Percentiles rank a stretch among this genome's conserved stretches.
Evolutionary conservation across 257 asterid species (phyloP).

Genomic region (Agastache rugosa): DNA sequence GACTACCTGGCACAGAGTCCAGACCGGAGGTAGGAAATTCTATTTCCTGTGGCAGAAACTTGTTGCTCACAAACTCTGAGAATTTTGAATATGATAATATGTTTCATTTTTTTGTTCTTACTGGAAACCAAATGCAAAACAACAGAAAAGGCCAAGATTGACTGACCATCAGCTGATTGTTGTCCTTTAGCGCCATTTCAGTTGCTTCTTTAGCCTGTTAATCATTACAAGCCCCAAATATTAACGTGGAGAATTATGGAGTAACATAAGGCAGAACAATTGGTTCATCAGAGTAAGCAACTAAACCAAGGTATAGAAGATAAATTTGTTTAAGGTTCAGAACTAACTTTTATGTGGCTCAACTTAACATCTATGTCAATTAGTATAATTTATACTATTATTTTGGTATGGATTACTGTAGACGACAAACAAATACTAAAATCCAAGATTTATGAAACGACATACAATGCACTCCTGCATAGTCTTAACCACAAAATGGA

Average conservation of each 20-base stretch:
- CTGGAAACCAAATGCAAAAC: constrained; percentile 14
- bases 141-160: constrained; percentile 15
- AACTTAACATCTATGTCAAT: too few relatives aligned
- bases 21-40: constrained; percentile 94
- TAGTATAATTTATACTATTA: too few relatives aligned
- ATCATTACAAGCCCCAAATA: constrained; percentile 22
- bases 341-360: too few relatives aligned
- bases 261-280: too few relatives aligned
- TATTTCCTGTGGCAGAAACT: constrained; percentile 92
- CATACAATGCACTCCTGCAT: too few relatives aligned
- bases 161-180: constrained; percentile 82
- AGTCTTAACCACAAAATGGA: not conserved
- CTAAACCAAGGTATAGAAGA: too few relatives aligned
- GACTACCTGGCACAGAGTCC: constrained; percentile 85
- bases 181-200: constrained; percentile 64
- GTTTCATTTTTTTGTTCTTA: constrained; percentile 37
- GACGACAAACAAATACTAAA: too few relatives aligned
- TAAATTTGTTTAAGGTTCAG: too few relatives aligned
- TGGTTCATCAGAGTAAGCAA: too few relatives aligned
- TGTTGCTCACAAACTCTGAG: constrained; percentile 70
- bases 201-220: constrained; percentile 83
- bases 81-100: constrained; percentile 39
- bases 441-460: not conserved
- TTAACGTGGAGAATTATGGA: not conserved
- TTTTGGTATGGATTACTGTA: too few relatives aligned